Percentiles rank a stretch among this genome's conserved stretches.
These are phyloP conservation scores for Citrus hindsii DNA, from an alignment of 345 rosid genomes.

Conservation along the genomic window DNA sequence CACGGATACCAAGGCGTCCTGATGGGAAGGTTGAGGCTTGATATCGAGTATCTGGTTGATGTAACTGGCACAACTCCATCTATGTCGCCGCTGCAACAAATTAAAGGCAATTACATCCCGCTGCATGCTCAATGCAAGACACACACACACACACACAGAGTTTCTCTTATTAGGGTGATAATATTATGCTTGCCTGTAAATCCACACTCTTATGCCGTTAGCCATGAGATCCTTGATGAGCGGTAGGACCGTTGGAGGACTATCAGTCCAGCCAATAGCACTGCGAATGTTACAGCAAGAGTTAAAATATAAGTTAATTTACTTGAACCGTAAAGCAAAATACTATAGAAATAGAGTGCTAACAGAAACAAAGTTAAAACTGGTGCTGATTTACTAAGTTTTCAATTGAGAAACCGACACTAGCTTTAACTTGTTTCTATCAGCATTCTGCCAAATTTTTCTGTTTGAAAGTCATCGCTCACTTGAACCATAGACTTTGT, in stretches of 20 bases:
- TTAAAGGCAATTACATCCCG: no score
- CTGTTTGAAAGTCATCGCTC: no score
- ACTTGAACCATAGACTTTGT: no score
- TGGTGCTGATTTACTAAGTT: no score
- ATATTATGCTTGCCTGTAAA: constrained; percentile 30
- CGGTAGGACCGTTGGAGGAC: constrained; percentile 34
- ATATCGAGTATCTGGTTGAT: constrained; percentile 17
- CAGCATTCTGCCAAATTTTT: no score
- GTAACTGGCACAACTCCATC: constrained; percentile 25
- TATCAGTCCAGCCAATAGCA: constrained; percentile 15
- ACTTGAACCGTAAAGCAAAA: not conserved
- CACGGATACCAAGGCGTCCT: constrained; percentile 23
- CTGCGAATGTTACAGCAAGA: not conserved
- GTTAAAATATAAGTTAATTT: not conserved
- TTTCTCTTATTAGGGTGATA: no score
- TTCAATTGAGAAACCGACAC: no score
- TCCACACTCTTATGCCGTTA: constrained; percentile 38
- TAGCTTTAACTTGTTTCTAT: no score
- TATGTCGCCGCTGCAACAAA: constrained; percentile 21
- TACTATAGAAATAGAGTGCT: no score
- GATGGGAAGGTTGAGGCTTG: constrained; percentile 16
- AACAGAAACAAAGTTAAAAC: no score
- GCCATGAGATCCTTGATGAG: constrained; percentile 34
- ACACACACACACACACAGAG: no score
- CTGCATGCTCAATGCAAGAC: no score